Conservation (phyloP, 345 rosid genomes). For the Gossypium raimondii region DNA sequence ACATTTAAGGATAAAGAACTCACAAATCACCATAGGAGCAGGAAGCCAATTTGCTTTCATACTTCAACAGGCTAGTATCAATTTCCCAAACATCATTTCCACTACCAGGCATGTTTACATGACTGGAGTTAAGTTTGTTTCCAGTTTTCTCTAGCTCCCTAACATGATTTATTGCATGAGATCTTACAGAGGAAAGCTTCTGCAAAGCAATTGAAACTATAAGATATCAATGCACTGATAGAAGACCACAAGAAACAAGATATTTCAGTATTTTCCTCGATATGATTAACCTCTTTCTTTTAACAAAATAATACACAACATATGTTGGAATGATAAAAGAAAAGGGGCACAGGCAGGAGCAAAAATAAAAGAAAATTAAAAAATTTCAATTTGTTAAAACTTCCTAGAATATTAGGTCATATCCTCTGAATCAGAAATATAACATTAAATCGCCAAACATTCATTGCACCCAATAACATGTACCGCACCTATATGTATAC, state of each 20-base stretch:
- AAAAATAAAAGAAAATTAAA: neutral
- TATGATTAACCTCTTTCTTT: neutral
- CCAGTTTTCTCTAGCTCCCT: constrained; percentile 31
- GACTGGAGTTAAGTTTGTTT: constrained; percentile 20
- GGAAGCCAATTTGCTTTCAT: constrained; percentile 39
- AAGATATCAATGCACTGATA: constrained; percentile 18
- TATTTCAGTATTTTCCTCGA: neutral
- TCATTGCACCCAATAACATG: neutral
- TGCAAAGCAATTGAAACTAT: constrained; percentile 37
- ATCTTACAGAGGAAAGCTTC: constrained; percentile 30
- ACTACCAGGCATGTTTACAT: constrained; percentile 34
- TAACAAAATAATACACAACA: neutral
- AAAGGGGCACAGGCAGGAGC: neutral
- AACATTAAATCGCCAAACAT: neutral
- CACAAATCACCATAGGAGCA: constrained; percentile 48
- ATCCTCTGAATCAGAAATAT: neutral
- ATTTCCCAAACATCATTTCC: constrained; percentile 59
- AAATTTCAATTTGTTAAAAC: neutral
- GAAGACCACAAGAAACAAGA: constrained; percentile 8
- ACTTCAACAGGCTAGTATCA: constrained; percentile 40
- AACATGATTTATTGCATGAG: constrained; percentile 24
- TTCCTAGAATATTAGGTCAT: neutral
- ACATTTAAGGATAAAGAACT: constrained; percentile 19
- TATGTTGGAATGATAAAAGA: neutral
- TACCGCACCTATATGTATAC: neutral